A percentile compares a stretch with the other conserved stretches of the same genome.
phyloP scores from a whole-genome alignment of 75 land plant genomes.

The Cupressus sempervirens region DNA sequence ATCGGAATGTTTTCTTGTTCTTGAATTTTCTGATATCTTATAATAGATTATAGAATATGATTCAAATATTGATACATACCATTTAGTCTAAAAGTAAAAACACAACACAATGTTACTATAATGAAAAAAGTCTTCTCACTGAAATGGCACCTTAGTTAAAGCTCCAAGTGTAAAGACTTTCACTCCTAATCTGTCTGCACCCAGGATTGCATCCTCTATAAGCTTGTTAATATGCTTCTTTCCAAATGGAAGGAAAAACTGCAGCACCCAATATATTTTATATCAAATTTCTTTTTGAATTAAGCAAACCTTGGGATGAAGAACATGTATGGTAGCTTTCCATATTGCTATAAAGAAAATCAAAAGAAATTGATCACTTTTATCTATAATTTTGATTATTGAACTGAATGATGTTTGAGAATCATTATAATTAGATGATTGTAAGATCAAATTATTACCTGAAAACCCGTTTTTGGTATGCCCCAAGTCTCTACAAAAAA shows the following conservation, averaged over 20 bases:
- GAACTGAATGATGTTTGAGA: too few species aligned
- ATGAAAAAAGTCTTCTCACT: neutral
- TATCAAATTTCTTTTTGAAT: neutral
- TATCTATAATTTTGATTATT: too few species aligned
- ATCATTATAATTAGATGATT: too few species aligned
- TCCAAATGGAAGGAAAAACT: conserved; percentile 39
- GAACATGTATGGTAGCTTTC: neutral
- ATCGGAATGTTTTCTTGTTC: too few species aligned
- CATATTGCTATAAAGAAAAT: too few species aligned
- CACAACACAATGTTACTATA: neutral
- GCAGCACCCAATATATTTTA: conserved; percentile 8
- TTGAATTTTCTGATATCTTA: too few species aligned
- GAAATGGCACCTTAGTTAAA: conserved; percentile 27
- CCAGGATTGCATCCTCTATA: conserved; percentile 39
- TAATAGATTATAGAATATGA: too few species aligned
- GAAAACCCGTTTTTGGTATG: conserved; percentile 38
- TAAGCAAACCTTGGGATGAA: neutral
- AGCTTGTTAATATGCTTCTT: conserved; percentile 28
- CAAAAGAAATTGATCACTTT: too few species aligned
- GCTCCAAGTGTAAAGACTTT: conserved; percentile 40
- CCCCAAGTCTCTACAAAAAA: conserved; percentile 34
- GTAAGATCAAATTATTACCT: conserved; percentile 9
- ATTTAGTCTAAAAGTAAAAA: too few species aligned
- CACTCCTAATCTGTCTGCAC: conserved; percentile 31
- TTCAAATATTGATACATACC: too few species aligned